A percentile compares a stretch with the other conserved stretches of the same genome.
These are phyloP conservation scores for Aspergillus homomorphus DNA, from an alignment of 495 filamentous ascomycete species.

Conservation along the genomic window DNA sequence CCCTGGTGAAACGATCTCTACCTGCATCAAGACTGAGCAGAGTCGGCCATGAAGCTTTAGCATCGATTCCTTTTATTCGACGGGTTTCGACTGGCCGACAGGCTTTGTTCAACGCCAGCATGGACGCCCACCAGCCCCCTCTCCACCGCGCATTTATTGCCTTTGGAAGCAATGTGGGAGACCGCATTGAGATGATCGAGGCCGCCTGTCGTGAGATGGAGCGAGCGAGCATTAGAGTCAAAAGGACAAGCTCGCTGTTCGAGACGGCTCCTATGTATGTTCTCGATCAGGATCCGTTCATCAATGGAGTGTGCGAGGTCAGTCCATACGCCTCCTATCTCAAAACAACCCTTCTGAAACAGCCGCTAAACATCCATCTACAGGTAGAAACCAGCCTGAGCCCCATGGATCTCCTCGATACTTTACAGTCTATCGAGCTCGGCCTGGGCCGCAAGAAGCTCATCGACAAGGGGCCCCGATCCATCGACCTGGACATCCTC, in stretches of 20 bases:
- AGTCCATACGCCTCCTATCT: neutral
- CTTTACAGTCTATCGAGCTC: conserved; percentile 79
- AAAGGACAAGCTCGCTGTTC: conserved; percentile 82
- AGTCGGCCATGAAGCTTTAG: conserved; percentile 9
- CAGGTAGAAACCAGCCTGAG: conserved; percentile 79
- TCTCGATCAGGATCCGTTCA: conserved; percentile 77
- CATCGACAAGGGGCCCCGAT: conserved; percentile 89
- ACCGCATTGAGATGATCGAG: conserved; percentile 80
- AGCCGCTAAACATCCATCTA: conserved; percentile 6
- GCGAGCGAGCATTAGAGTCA: conserved; percentile 63
- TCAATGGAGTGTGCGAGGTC: conserved; percentile 95
- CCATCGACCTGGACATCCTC: conserved; percentile 91
- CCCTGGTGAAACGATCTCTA: neutral
- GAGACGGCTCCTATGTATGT: conserved; percentile 98
- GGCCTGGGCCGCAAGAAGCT: conserved; percentile 73
- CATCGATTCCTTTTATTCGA: conserved; percentile 4
- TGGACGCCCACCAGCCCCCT: conserved; percentile 22
- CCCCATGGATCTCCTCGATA: conserved; percentile 71
- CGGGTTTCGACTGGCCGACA: conserved; percentile 26
- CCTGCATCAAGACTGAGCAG: neutral
- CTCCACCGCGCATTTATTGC: conserved; percentile 72
- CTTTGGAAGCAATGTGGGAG: conserved; percentile 89
- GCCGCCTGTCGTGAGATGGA: conserved; percentile 75
- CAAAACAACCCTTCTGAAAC: neutral
- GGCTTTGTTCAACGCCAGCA: conserved; percentile 21